These are phyloP conservation scores for Tulasnella sp. DNA, from an alignment of 768 basidiomycete species.

Conservation along the genomic window DNA sequence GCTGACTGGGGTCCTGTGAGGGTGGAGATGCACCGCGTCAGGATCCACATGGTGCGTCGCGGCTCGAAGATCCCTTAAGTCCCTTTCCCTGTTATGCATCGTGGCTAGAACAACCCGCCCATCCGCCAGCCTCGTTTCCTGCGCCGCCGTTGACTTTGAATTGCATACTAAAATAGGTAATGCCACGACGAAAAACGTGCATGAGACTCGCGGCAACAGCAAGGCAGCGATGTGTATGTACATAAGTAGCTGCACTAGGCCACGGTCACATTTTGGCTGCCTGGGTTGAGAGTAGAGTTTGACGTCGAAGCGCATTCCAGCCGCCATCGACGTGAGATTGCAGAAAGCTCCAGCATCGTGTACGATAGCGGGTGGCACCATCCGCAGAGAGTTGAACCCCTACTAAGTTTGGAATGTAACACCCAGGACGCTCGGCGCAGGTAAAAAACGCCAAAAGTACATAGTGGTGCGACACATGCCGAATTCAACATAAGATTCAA, in stretches of 20 bases:
- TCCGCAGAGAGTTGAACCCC: neutral
- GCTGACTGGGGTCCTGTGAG: neutral
- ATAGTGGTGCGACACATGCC: neutral
- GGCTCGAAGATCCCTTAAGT: neutral
- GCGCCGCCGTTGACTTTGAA: neutral
- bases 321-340: neutral
- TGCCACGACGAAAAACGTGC: neutral
- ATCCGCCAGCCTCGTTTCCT: neutral
- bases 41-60: neutral
- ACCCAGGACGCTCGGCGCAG: neutral
- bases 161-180: neutral
- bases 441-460: neutral
- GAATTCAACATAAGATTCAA: neutral
- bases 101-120: neutral
- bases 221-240: neutral
- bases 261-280: neutral
- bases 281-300: neutral
- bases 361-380: neutral
- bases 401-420: neutral
- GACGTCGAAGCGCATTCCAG: neutral
- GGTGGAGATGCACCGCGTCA: neutral
- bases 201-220: neutral
- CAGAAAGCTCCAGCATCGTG: neutral
- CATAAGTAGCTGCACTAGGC: neutral
- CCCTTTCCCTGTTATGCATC: neutral